Base-by-base conservation (phyloP, 192 early-diverging fungal species). In the Blastocladiella britannica region DNA sequence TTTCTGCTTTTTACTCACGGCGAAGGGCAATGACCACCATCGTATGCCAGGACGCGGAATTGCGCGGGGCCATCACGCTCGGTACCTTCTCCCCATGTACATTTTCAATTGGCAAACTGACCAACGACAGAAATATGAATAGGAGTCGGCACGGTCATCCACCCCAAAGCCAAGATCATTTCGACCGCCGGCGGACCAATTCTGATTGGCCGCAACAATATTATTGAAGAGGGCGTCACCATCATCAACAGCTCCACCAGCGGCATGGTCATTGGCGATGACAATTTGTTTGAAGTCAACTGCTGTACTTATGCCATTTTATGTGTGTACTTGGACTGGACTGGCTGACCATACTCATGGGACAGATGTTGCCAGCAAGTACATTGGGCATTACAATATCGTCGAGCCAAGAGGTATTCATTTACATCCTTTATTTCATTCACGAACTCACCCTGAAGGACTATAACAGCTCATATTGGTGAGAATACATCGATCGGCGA, bases 211-310 rank as follows among this genome's bases (percentile, higher is more conserved):
- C 64, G 54, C 57, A 30, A 54, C 43, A 72, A 69, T 52, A 65
- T 72, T 27, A 25, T 70, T 7, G 71, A 72, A 51, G 71, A 72
- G 60, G 58, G 64, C 26, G 71, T 65, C 27, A 23, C 47, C 9
- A 67, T 72, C 43, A 61, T 65, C 24, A 69, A 72, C 55, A 47
- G 37, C 37, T 47, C 37, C 37, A 47, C 12, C 15, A 47, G n/a
- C 37, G 37, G 37, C 37, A 47, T 72, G 29, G 26, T 52, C 9
- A 67, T 72, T 53, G 71, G 71, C 5, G 54, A 67, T 37, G 61
- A 70, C 52, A 72, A 72, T 58, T 30, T 70, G 6, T 67, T 72
- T 55, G 63, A 72, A 52, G 67, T 67, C 26, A 67, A 67, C 4
- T 63, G 55, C 12, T 29, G 70, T 71, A 29, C 27, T 61, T 59